Percentiles rank a stretch among this genome's conserved stretches.
phyloP scores from a whole-genome alignment of 2,329 filamentous ascomycete species.

The Xylaria polymorpha region DNA sequence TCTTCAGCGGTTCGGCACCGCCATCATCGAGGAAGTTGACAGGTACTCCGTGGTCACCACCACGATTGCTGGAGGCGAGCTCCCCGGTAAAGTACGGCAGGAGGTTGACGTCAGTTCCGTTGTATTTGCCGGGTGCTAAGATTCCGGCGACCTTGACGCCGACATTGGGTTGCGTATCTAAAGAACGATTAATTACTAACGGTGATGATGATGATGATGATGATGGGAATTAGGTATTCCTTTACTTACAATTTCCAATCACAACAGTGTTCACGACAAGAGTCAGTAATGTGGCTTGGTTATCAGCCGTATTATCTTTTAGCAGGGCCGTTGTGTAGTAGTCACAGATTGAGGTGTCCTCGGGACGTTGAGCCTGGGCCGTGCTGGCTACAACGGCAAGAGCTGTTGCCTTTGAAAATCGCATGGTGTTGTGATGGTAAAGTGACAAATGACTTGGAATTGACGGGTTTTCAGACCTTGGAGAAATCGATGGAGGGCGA shows the following conservation, averaged over 20 bases:
- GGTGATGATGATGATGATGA: no score
- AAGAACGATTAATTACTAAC: no score
- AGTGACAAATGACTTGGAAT: not conserved
- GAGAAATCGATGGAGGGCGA: not conserved
- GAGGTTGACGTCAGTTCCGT: no score
- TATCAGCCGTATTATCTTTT: slow-evolving; percentile 68
- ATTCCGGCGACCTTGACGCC: no score
- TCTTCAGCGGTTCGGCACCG: no score
- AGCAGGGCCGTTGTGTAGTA: slow-evolving; percentile 71
- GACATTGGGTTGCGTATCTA: no score
- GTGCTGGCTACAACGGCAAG: slow-evolving; percentile 46
- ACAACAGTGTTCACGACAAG: slow-evolving; percentile 72
- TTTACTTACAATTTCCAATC: slow-evolving; percentile 67
- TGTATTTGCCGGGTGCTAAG: no score
- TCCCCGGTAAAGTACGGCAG: no score
- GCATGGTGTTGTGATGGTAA: slow-evolving; percentile 43
- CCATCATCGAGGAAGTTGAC: no score
- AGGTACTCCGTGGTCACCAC: no score
- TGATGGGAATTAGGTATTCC: no score
- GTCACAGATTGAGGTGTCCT: slow-evolving; percentile 67
- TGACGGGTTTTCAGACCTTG: not conserved
- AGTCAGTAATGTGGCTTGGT: slow-evolving; percentile 67
- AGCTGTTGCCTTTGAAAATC: slow-evolving; percentile 42
- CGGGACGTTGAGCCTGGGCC: slow-evolving; percentile 58
- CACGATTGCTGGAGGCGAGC: no score